Conservation (phyloP, 768 basidiomycete species). For the Tephrocybe sp. region DNA sequence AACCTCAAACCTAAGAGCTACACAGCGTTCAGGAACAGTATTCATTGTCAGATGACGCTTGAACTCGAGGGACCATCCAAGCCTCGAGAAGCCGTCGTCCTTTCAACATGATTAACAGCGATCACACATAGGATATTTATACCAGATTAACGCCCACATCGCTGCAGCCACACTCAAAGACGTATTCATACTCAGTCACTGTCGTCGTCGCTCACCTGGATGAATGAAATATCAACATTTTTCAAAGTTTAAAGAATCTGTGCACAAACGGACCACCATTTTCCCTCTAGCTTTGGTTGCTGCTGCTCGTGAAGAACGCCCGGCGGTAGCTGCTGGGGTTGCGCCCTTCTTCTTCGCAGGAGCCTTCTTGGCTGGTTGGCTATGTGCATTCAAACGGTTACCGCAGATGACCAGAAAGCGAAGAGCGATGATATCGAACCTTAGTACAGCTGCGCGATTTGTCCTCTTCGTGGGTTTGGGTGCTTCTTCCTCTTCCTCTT, state of each 20-base stretch:
- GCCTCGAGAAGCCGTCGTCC: too few species aligned
- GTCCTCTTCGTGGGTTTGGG: conserved; percentile 54
- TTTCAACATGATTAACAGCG: too few species aligned
- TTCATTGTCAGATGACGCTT: too few species aligned
- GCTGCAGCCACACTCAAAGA: too few species aligned
- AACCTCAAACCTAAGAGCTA: too few species aligned
- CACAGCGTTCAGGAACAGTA: too few species aligned
- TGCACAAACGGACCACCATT: conserved; percentile 58
- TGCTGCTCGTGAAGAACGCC: conserved; percentile 62
- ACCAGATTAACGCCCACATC: too few species aligned
- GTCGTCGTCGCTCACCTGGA: conserved; percentile 29
- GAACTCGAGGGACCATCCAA: too few species aligned
- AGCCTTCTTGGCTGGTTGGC: conserved; percentile 43
- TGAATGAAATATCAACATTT: neutral
- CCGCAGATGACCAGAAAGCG: neutral
- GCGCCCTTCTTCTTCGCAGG: conserved; percentile 55
- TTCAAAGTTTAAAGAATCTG: too few species aligned
- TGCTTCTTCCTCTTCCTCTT: conserved; percentile 50
- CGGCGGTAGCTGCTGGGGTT: conserved; percentile 44
- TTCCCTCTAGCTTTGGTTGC: conserved; percentile 67
- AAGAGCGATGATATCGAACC: conserved; percentile 36
- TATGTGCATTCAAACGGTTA: conserved; percentile 6
- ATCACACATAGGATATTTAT: too few species aligned
- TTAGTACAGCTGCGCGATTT: conserved; percentile 63
- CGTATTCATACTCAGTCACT: too few species aligned